Conservation (phyloP, 345 rosid genomes). For the Angophora floribunda region DNA sequence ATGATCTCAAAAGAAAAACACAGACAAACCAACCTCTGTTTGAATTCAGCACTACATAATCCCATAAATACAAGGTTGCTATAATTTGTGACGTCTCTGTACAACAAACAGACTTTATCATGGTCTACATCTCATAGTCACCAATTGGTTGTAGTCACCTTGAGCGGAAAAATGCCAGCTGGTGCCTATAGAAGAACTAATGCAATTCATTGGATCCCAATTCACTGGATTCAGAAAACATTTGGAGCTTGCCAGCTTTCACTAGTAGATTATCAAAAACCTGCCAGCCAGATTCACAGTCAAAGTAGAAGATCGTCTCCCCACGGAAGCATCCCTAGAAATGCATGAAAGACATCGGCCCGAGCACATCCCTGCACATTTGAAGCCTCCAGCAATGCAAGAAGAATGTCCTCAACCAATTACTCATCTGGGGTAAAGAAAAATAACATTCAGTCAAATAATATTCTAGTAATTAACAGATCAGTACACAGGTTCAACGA, state of each 20-base stretch:
- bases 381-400: not conserved
- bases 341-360: constrained; percentile 10
- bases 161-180: constrained; percentile 6
- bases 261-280: not conserved
- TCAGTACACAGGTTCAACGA: not conserved
- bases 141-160: constrained; percentile 32
- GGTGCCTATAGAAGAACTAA: constrained; percentile 12
- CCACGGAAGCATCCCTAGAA: constrained; percentile 4
- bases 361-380: constrained; percentile 14
- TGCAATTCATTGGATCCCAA: constrained; percentile 9
- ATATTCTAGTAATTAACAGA: not conserved
- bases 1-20: not conserved
- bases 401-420: not conserved
- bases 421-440: not conserved
- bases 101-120: constrained; percentile 24
- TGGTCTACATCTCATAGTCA: constrained; percentile 15
- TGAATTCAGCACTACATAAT: constrained; percentile 16
- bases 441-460: not conserved
- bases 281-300: not conserved
- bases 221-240: not conserved
- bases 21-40: constrained; percentile 7
- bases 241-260: not conserved
- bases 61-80: constrained; percentile 27
- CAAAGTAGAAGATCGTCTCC: not conserved
- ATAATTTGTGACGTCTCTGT: constrained; percentile 31